phyloP scores from a whole-genome alignment of 805 yeast species.

The Saccharomycopsis selenospora region DNA sequence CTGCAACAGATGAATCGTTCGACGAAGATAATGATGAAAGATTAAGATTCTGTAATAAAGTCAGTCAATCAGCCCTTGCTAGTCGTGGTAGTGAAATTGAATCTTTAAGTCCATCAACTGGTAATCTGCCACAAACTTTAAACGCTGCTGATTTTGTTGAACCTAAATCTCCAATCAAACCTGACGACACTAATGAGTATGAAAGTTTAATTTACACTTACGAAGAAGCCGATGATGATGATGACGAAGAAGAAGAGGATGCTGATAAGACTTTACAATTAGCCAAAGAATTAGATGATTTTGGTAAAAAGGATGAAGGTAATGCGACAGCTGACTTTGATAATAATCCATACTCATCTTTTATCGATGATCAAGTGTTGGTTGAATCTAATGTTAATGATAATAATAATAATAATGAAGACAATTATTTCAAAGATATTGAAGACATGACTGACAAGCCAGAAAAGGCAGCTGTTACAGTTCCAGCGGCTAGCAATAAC shows the following conservation, averaged over 20 bases:
- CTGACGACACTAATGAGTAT: not conserved
- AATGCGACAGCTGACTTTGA: not conserved
- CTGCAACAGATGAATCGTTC: not conserved
- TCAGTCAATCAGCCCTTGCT: too few species aligned
- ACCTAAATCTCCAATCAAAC: not conserved
- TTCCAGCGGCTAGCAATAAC: not conserved
- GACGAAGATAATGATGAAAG: conserved; percentile 1
- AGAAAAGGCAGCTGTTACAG: not conserved
- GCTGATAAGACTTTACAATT: not conserved
- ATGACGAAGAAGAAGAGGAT: not conserved
- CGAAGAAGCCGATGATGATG: not conserved
- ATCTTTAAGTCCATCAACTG: too few species aligned
- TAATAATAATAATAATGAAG: not conserved
- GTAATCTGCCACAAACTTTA: not conserved
- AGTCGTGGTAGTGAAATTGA: too few species aligned
- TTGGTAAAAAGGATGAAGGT: not conserved
- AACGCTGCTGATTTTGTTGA: not conserved
- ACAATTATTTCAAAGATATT: not conserved
- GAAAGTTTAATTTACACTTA: not conserved
- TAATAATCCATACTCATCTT: not conserved
- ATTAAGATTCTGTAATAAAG: not conserved
- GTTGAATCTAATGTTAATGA: not conserved
- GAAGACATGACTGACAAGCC: not conserved
- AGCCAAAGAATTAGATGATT: not conserved
- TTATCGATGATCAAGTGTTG: not conserved